Base-by-base conservation (phyloP, 2,329 filamentous ascomycete genomes). In the Venturia pyrina region DNA sequence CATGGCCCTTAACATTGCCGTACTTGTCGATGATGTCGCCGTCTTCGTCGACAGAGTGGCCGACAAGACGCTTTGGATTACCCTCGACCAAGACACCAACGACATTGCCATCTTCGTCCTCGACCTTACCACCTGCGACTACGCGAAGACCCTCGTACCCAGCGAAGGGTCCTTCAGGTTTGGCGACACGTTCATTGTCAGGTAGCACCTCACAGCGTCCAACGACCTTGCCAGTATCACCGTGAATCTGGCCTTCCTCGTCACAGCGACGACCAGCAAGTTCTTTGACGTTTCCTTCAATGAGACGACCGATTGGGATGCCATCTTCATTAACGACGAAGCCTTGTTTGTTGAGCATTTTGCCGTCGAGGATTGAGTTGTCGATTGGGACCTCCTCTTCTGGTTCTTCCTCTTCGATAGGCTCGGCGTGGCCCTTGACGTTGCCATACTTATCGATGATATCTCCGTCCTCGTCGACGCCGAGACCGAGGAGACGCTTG, bases 391-490 rank as follows among this genome's bases (percentile, higher is more conserved):
- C 67, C 64, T 82, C 78, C 68, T 83, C 79, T 40, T 83, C 83
- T 10, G 21, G 21, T 10, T 53, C 28, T 66, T 76, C 76, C 67
- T 80, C 77, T 67, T 83, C 78, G 65, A 80, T 84, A 5, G 81
- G 83, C 72, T 85, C 83, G n/a, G 81, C 82, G 66, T 83, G 82
- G 43, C 83, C 83, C 75, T 84, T 84, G 69, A 83, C 79, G 67
- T 84, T 85, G 67, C 84, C 86, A 72, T 91, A 92, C 74, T 86
- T 87, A 79, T 95, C 91, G 66, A 89, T 81, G 43, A 96, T 86
- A 66, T 95, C 90, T 44, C 91, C 91, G 69, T 96, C 90, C 68
- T 91, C 87, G 66, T 95, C 91, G n/a, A 95, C 90, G 10, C 81
- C 72, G 60, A 90, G 88, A 19, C 91, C 91, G 44, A 87, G 85